Percentiles rank a stretch among this genome's conserved stretches.
phyloP scores from a whole-genome alignment of 805 yeast species.

The Yarrowia hollandica region DNA sequence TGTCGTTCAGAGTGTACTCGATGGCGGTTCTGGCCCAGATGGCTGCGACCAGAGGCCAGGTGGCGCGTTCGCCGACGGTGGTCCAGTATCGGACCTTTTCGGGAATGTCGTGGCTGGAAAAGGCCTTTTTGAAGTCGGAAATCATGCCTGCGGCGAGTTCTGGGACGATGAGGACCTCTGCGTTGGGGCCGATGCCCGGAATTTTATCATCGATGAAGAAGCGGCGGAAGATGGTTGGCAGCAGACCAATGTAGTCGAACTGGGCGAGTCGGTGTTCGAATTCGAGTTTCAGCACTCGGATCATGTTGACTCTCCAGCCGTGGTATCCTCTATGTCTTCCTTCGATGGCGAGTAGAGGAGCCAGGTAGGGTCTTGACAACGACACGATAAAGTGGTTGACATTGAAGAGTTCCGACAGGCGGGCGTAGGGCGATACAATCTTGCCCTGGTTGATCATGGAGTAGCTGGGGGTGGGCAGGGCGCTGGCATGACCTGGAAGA shows the following conservation, averaged over 20 bases:
- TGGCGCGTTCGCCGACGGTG: constrained; percentile 83
- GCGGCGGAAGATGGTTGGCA: constrained; percentile 69
- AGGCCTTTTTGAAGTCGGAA: constrained; percentile 68
- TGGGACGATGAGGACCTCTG: constrained; percentile 87
- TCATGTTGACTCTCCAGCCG: constrained; percentile 45
- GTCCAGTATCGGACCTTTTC: constrained; percentile 88
- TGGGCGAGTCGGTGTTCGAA: constrained; percentile 80
- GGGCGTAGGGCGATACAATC: constrained; percentile 72
- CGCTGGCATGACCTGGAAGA: not conserved
- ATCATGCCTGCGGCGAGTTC: constrained; percentile 65
- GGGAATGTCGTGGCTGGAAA: constrained; percentile 68
- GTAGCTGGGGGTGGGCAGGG: constrained; percentile 42
- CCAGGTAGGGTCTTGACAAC: constrained; percentile 88
- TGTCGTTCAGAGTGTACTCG: constrained; percentile 83
- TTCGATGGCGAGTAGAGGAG: constrained; percentile 83
- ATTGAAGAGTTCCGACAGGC: constrained; percentile 88
- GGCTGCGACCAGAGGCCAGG: constrained; percentile 87
- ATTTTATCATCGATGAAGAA: constrained; percentile 85
- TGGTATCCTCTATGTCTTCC: constrained; percentile 60
- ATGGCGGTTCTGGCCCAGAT: constrained; percentile 86
- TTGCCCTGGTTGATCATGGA: constrained; percentile 45
- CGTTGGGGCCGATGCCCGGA: constrained; percentile 43
- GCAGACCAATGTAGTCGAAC: constrained; percentile 72
- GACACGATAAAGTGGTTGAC: constrained; percentile 92
- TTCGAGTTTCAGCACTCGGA: constrained; percentile 69